Conservation (phyloP, 2,329 filamentous ascomycete species). For the Diplodia corticola region DNA sequence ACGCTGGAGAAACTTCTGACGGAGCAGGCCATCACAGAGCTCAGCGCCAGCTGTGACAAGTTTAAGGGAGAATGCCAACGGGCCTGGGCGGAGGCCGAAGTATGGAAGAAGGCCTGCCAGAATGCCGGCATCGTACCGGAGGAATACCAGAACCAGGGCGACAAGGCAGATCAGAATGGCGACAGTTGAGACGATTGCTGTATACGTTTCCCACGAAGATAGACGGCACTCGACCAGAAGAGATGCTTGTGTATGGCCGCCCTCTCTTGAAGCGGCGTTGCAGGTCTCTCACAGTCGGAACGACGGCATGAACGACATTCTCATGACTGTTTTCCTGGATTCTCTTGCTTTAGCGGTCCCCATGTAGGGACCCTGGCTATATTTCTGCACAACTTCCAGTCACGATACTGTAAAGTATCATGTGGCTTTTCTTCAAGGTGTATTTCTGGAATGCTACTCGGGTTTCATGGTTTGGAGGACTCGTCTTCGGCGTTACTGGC, state of each 20-base stretch:
- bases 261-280: not conserved
- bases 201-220: not conserved
- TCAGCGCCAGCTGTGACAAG: conserved; percentile 84
- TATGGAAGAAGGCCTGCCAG: conserved; percentile 63
- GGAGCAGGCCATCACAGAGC: conserved; percentile 84
- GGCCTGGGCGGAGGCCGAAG: conserved; percentile 74
- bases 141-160: conserved; percentile 43
- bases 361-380: not conserved
- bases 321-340: conserved; percentile 18
- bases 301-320: conserved; percentile 18
- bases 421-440: conserved; percentile 5
- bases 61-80: conserved; percentile 78
- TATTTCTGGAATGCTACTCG: conserved; percentile 2
- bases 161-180: conserved; percentile 40
- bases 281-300: not conserved
- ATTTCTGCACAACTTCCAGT: not conserved
- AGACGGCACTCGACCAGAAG: not conserved
- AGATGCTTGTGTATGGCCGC: not conserved
- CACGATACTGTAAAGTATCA: not conserved
- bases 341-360: not conserved
- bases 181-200: conserved; percentile 30
- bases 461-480: conserved; percentile 6
- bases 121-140: conserved; percentile 43
- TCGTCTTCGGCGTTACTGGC: conserved; percentile 15
- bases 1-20: conserved; percentile 86